These are phyloP conservation scores for Fistulinella prunicolor DNA, from an alignment of 768 basidiomycete species.

Conservation along the genomic window DNA sequence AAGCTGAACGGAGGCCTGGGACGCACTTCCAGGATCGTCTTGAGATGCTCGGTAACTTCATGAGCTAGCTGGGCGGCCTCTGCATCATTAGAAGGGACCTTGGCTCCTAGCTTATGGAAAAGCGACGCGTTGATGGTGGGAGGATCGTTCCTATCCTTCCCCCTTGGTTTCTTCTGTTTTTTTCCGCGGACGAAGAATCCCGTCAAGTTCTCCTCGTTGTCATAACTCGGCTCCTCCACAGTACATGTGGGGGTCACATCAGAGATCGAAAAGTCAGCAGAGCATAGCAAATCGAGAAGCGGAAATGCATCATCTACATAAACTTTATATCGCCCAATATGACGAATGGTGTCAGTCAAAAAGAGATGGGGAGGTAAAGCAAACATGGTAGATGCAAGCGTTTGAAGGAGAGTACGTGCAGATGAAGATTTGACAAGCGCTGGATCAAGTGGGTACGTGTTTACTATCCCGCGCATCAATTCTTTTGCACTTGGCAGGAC, in stretches of 20 bases:
- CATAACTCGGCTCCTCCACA: constrained; percentile 4
- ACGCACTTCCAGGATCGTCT: constrained; percentile 30
- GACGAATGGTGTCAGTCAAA: constrained; percentile 5
- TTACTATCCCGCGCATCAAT: constrained; percentile 30
- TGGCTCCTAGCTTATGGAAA: constrained; percentile 29
- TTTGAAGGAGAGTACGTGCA: constrained; percentile 20
- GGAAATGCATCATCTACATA: constrained; percentile 24
- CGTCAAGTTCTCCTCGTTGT: neutral
- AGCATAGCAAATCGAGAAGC: constrained; percentile 18
- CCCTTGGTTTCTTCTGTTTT: constrained; percentile 30
- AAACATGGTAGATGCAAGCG: constrained; percentile 25
- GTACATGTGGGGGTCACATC: neutral
- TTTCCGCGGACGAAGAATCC: constrained; percentile 11
- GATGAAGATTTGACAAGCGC: constrained; percentile 21
- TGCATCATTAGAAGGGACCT: constrained; percentile 23
- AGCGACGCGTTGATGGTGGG: constrained; percentile 24
- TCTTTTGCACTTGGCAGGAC: constrained; percentile 10
- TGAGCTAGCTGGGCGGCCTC: constrained; percentile 16
- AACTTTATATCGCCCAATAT: constrained; percentile 18
- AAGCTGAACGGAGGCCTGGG: neutral
- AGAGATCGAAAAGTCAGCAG: constrained; percentile 6
- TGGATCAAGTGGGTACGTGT: constrained; percentile 31
- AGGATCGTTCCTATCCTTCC: constrained; percentile 10
- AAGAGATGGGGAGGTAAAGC: constrained; percentile 20
- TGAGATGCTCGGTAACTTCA: constrained; percentile 25